Evolutionary conservation across 768 basidiomycete genomes (phyloP).

Genomic region (Leucosporidium creatinivorum): DNA sequence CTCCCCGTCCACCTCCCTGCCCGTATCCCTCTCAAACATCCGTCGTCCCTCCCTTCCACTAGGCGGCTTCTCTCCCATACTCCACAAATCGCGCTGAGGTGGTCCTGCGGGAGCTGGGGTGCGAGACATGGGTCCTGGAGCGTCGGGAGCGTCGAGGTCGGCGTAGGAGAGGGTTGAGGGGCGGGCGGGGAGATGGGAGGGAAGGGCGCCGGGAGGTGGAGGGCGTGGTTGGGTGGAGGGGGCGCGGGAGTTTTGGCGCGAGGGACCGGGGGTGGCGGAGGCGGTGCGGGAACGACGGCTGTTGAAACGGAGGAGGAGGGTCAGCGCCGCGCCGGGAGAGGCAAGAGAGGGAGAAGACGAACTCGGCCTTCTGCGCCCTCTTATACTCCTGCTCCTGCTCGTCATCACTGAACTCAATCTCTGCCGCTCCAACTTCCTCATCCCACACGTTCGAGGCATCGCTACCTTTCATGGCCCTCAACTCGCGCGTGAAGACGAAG

Average conservation of each 20-base stretch:
- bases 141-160: constrained; percentile 16
- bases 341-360: not conserved
- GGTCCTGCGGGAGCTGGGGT: no score
- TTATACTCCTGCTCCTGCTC: constrained; percentile 75
- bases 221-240: not conserved
- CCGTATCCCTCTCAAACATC: constrained; percentile 34
- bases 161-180: constrained; percentile 32
- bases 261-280: constrained; percentile 17
- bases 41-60: constrained; percentile 15
- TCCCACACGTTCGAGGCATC: constrained; percentile 93
- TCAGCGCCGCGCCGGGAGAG: no score
- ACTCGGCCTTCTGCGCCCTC: constrained; percentile 48
- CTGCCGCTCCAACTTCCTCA: constrained; percentile 83
- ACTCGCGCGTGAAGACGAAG: constrained; percentile 71
- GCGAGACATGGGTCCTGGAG: constrained; percentile 3
- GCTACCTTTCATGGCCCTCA: constrained; percentile 65
- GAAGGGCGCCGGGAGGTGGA: not conserved
- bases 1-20: constrained; percentile 6
- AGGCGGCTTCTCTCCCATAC: constrained; percentile 22
- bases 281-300: constrained; percentile 17
- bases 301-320: not conserved
- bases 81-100: not conserved
- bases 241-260: constrained; percentile 7
- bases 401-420: constrained; percentile 91
- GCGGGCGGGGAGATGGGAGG: constrained; percentile 22